Percentiles rank a stretch among this genome's conserved stretches.
Conservation (phyloP, 768 basidiomycete genomes). For the Leccinum arenicola region DNA sequence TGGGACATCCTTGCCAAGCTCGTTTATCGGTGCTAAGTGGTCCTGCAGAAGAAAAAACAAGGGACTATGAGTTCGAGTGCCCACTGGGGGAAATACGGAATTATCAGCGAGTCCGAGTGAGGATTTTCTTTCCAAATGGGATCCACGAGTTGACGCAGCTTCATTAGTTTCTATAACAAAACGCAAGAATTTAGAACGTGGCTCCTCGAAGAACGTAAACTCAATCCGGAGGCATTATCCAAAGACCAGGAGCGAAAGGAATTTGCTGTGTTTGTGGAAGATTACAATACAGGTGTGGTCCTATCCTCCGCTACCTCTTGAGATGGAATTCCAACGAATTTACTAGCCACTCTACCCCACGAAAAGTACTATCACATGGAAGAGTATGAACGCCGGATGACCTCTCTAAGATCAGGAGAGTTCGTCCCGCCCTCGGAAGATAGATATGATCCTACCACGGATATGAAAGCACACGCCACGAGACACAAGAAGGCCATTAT, state of each 20-base stretch:
- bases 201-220: constrained; percentile 89
- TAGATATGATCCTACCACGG: constrained; percentile 78
- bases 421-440: constrained; percentile 70
- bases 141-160: constrained; percentile 13
- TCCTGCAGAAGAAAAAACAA: constrained; percentile 55
- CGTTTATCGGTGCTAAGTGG: background rate
- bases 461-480: constrained; percentile 72
- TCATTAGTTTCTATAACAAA: constrained; percentile 71
- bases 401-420: constrained; percentile 79
- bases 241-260: constrained; percentile 87
- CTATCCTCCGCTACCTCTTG: background rate
- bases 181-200: constrained; percentile 86
- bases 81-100: constrained; percentile 90
- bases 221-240: constrained; percentile 85
- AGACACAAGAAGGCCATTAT: constrained; percentile 64
- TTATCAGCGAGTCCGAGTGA: constrained; percentile 83
- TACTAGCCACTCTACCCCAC: constrained; percentile 81
- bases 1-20: constrained; percentile 23
- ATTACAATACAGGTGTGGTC: constrained; percentile 71
- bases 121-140: constrained; percentile 23
- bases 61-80: constrained; percentile 42
- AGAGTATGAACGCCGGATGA: constrained; percentile 81
- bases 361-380: constrained; percentile 95
- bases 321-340: background rate
- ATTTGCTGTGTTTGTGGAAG: constrained; percentile 79